phyloP scores from a whole-genome alignment of 129 eudicot genomes.

The Smallanthus sonchifolius region DNA sequence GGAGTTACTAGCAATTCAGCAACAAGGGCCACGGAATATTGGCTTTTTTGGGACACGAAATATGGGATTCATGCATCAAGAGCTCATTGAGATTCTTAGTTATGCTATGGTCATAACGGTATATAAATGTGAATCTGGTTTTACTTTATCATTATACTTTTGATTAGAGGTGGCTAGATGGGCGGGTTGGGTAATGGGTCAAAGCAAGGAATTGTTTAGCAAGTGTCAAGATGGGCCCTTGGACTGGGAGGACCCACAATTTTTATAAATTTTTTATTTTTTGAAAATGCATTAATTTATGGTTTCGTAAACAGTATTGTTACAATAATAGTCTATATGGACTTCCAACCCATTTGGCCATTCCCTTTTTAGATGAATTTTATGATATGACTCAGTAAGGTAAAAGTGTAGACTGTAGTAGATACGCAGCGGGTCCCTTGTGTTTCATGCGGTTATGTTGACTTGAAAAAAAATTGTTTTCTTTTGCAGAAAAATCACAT shows the following conservation, averaged over 20 bases:
- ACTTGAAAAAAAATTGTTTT: constrained; percentile 2
- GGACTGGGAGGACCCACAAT: not conserved
- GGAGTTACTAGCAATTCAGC: constrained; percentile 97
- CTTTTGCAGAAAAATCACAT: constrained; percentile 84
- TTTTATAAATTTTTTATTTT: not conserved
- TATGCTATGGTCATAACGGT: constrained; percentile 98
- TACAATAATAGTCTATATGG: not conserved
- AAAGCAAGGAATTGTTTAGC: not conserved
- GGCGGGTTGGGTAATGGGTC: not conserved
- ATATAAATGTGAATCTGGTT: constrained; percentile 19
- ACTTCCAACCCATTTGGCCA: not conserved
- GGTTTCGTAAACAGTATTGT: not conserved
- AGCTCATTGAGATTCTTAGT: constrained; percentile 97
- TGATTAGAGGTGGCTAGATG: not conserved
- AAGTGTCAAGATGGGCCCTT: not conserved
- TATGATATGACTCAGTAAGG: not conserved
- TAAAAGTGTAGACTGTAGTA: not conserved
- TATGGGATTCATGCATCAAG: constrained; percentile 99
- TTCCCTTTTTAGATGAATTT: not conserved
- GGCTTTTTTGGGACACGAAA: constrained; percentile 97
- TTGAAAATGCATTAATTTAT: not conserved
- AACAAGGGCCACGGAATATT: constrained; percentile 92
- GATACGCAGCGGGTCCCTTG: not conserved
- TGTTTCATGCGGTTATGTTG: not conserved
- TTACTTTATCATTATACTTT: not conserved